A percentile compares a stretch with the other conserved stretches of the same genome.
Evolutionary conservation across 2,329 filamentous ascomycete species (phyloP).

Genomic region (Tolypocladium cylindrosporum): DNA sequence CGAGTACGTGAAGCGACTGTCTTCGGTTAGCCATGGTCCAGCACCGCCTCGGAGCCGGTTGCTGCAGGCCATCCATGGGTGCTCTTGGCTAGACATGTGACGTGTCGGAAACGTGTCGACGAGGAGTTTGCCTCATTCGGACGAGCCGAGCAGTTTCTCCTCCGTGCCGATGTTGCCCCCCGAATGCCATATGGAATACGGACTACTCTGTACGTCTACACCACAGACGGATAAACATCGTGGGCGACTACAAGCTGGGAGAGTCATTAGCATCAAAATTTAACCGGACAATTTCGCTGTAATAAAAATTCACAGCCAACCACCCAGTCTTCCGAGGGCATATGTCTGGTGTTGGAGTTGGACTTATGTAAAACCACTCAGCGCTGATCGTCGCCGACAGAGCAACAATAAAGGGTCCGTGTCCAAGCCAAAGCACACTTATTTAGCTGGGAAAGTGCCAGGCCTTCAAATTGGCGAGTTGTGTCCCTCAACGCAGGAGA

Average conservation of each 20-base stretch:
- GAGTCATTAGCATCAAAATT: too few relatives aligned
- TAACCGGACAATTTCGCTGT: too few relatives aligned
- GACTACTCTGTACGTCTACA: too few relatives aligned
- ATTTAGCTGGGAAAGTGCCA: neutral
- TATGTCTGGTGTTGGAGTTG: neutral
- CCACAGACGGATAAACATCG: too few relatives aligned
- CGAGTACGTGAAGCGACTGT: neutral
- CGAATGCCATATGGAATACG: neutral
- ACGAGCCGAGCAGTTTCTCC: neutral
- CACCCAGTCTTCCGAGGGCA: neutral
- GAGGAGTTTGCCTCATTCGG: neutral
- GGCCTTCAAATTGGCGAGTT: neutral
- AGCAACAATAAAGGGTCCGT: neutral
- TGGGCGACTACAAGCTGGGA: too few relatives aligned
- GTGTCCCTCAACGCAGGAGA: neutral
- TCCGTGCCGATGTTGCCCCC: neutral
- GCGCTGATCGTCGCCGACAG: neutral
- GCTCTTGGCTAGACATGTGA: neutral
- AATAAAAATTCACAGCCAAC: neutral
- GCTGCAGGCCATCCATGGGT: neutral
- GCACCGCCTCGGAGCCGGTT: neutral
- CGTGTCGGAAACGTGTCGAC: neutral
- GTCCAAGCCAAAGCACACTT: neutral
- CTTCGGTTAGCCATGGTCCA: neutral
- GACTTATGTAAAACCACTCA: neutral